Evolutionary conservation across 352 stramenopile species (phyloP).

Genomic region (Pythium phragmitis): DNA sequence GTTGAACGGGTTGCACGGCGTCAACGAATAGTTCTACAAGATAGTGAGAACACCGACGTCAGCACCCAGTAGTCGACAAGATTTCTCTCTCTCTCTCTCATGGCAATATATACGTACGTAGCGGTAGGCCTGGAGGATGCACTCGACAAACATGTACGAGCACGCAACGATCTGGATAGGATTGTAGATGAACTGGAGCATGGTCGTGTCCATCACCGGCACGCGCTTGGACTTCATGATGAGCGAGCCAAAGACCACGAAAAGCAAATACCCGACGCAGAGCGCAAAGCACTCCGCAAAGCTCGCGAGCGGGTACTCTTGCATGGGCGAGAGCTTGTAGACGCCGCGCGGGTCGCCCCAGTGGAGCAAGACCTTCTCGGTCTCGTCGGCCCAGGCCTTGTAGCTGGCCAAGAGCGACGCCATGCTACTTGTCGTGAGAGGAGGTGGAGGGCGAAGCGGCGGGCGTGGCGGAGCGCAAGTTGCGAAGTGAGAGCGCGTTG

Average conservation of each 20-base stretch:
- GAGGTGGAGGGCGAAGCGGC: background rate
- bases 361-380: conserved; percentile 8
- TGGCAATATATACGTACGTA: conserved; percentile 45
- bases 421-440: background rate
- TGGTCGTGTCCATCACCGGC: conserved; percentile 66
- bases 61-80: conserved; percentile 32
- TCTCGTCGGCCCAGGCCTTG: conserved; percentile 10
- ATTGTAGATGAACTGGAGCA: conserved; percentile 97
- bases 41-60: background rate
- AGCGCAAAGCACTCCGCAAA: conserved; percentile 58
- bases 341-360: conserved; percentile 13
- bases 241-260: conserved; percentile 65
- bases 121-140: conserved; percentile 90
- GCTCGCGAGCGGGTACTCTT: conserved; percentile 58
- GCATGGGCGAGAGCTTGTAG: conserved; percentile 68
- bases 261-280: conserved; percentile 61
- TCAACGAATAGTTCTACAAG: conserved; percentile 65
- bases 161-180: conserved; percentile 95
- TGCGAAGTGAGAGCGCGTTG: conserved; percentile 13
- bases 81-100: no score
- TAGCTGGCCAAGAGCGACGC: background rate
- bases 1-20: conserved; percentile 93
- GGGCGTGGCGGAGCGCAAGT: conserved; percentile 21
- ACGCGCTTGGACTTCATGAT: conserved; percentile 80
- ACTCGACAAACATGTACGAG: conserved; percentile 97